These are phyloP conservation scores for Castanea crenata DNA, from an alignment of 306 rosid genomes.

Conservation along the genomic window DNA sequence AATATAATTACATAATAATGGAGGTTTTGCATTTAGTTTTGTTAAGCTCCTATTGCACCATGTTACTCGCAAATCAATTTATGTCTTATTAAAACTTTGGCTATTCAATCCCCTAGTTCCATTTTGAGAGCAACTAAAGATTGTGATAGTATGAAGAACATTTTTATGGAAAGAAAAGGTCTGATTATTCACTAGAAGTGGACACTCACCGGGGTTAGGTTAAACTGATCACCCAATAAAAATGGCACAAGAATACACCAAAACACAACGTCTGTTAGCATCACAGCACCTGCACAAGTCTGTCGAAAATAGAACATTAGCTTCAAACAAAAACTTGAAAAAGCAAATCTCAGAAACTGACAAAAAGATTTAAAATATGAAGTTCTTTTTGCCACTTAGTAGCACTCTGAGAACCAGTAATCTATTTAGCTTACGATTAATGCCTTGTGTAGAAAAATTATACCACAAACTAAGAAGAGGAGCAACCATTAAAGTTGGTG, in stretches of 20 bases:
- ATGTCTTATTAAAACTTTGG: too few relatives aligned
- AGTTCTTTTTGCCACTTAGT: neutral
- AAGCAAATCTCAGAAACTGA: neutral
- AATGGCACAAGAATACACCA: constrained; percentile 85
- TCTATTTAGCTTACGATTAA: neutral
- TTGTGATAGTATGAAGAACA: neutral
- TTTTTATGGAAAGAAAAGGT: neutral
- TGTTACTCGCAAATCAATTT: too few relatives aligned
- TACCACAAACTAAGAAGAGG: neutral
- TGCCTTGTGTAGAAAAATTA: neutral
- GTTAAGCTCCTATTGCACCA: too few relatives aligned
- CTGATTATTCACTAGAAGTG: neutral
- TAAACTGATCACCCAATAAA: constrained; percentile 46
- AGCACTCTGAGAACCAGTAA: neutral
- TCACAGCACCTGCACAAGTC: constrained; percentile 85
- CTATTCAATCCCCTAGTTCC: too few relatives aligned
- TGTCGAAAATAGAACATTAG: constrained; percentile 33
- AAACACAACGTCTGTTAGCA: constrained; percentile 73
- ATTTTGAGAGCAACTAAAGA: neutral
- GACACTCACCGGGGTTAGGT: constrained; percentile 54
- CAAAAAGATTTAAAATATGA: neutral
- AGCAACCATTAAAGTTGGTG: neutral
- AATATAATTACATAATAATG: too few relatives aligned
- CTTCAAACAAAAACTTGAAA: constrained; percentile 1
- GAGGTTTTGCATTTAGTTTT: too few relatives aligned